Conservation (phyloP, 768 basidiomycete genomes). For the Boletus bicolor region DNA sequence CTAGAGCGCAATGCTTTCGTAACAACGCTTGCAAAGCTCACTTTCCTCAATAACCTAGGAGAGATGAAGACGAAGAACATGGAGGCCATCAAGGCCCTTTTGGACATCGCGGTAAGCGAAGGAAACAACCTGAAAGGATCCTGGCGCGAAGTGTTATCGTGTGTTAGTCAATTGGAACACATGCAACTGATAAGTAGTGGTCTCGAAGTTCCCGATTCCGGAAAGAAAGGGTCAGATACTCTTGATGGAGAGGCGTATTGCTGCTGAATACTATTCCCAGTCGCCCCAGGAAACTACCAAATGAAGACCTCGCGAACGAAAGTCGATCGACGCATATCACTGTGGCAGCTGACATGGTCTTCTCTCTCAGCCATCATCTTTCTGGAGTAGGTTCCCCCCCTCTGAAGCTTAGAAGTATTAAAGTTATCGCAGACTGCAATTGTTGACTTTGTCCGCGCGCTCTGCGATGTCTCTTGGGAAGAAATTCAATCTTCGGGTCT, state of each 20-base stretch:
- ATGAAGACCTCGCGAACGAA: slow-evolving; percentile 95
- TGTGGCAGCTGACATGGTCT: slow-evolving; percentile 98
- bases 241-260: neutral
- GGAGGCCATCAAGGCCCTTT: slow-evolving; percentile 93
- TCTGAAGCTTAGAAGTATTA: slow-evolving; percentile 1
- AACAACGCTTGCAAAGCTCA: slow-evolving; percentile 93
- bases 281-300: slow-evolving; percentile 59
- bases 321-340: slow-evolving; percentile 97
- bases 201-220: slow-evolving; percentile 75
- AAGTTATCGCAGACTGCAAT: slow-evolving; percentile 73
- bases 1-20: slow-evolving; percentile 98
- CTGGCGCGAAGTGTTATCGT: slow-evolving; percentile 95
- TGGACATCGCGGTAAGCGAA: slow-evolving; percentile 95
- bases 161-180: slow-evolving; percentile 96
- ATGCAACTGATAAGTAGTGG: slow-evolving; percentile 97
- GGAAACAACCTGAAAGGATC: slow-evolving; percentile 94
- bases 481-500: slow-evolving; percentile 97
- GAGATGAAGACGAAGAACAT: slow-evolving; percentile 99
- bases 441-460: slow-evolving; percentile 93
- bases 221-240: slow-evolving; percentile 70
- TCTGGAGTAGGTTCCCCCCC: slow-evolving; percentile 71
- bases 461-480: slow-evolving; percentile 98
- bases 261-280: slow-evolving; percentile 22
- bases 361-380: slow-evolving; percentile 90
- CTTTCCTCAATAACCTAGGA: slow-evolving; percentile 93